Conservation (phyloP, 176 grass and related monocot genomes). For the Phoenix dactylifera region DNA sequence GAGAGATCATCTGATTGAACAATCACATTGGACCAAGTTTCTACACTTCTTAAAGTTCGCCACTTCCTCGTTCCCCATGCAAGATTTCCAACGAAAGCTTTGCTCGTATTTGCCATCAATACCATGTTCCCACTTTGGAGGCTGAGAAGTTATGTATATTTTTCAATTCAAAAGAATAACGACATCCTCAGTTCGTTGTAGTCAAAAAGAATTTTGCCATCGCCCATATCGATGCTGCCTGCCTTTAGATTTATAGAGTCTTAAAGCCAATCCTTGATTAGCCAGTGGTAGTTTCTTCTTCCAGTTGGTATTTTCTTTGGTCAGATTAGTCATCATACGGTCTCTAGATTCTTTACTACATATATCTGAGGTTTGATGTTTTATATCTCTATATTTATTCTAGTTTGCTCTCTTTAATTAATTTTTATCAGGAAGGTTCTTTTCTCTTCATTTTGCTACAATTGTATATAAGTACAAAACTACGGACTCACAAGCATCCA, state of each 20-base stretch:
- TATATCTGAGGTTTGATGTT: too few relatives aligned
- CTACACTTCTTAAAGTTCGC: constrained; percentile 1
- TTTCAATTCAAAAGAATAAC: background rate
- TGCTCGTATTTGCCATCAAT: background rate
- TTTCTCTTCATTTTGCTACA: too few relatives aligned
- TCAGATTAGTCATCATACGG: too few relatives aligned
- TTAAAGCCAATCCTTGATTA: constrained; percentile 18
- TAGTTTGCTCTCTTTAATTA: too few relatives aligned
- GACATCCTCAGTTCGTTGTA: constrained; percentile 1
- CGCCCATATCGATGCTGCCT: constrained; percentile 1
- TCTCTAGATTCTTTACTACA: too few relatives aligned
- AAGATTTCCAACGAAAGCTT: constrained; percentile 1
- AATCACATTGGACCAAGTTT: constrained; percentile 15
- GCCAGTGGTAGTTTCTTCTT: too few relatives aligned
- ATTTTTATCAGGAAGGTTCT: too few relatives aligned
- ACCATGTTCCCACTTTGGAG: constrained; percentile 6
- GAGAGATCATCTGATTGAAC: constrained; percentile 26
- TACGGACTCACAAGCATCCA: too few relatives aligned
- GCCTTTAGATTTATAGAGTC: constrained; percentile 15
- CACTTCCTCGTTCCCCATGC: constrained; percentile 4
- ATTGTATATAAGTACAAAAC: too few relatives aligned
- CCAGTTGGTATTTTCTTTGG: too few relatives aligned
- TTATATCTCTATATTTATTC: too few relatives aligned
- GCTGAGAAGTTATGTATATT: background rate
- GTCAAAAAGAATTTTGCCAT: constrained; percentile 9